A percentile compares a stretch with the other conserved stretches of the same genome.
These are phyloP conservation scores for Torulaspora microellipsoides DNA, from an alignment of 805 yeast species.

Conservation along the genomic window DNA sequence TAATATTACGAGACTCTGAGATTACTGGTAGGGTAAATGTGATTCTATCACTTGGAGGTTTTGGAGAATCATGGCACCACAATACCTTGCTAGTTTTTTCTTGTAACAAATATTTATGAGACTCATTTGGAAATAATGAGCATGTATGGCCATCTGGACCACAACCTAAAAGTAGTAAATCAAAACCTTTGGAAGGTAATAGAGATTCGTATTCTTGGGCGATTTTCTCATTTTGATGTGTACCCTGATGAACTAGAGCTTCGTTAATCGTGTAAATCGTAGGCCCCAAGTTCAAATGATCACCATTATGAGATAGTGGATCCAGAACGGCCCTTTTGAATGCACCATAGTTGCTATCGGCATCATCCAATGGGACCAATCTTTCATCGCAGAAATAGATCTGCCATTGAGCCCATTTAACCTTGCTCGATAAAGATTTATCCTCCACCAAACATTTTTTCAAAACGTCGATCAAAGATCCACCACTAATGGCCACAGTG, in stretches of 20 bases:
- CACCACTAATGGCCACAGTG: slow-evolving; percentile 84
- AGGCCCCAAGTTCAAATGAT: slow-evolving; percentile 43
- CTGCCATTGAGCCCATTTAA: slow-evolving; percentile 71
- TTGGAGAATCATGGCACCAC: slow-evolving; percentile 76
- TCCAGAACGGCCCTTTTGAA: slow-evolving; percentile 61
- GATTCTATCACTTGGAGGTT: slow-evolving; percentile 90
- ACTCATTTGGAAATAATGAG: slow-evolving; percentile 75
- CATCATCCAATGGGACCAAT: slow-evolving; percentile 73
- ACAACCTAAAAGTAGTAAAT: slow-evolving; percentile 76
- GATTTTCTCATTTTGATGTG: slow-evolving; percentile 48
- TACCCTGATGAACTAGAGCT: slow-evolving; percentile 51
- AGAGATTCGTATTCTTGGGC: slow-evolving; percentile 59
- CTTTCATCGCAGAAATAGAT: slow-evolving; percentile 90
- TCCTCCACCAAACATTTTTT: slow-evolving; percentile 63
- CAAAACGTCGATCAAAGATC: slow-evolving; percentile 72
- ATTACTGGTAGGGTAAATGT: slow-evolving; percentile 81
- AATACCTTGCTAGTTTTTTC: slow-evolving; percentile 54
- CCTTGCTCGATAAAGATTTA: slow-evolving; percentile 38
- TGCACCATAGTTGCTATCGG: slow-evolving; percentile 81
- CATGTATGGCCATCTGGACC: slow-evolving; percentile 98
- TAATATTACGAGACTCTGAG: slow-evolving; percentile 43
- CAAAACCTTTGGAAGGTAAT: slow-evolving; percentile 48
- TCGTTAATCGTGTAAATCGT: slow-evolving; percentile 64
- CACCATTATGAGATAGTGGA: slow-evolving; percentile 41
- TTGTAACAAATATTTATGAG: slow-evolving; percentile 50